A percentile compares a stretch with the other conserved stretches of the same genome.
Evolutionary conservation across 2,329 filamentous ascomycete species (phyloP).

Genomic region (Exophiala aquamarina): DNA sequence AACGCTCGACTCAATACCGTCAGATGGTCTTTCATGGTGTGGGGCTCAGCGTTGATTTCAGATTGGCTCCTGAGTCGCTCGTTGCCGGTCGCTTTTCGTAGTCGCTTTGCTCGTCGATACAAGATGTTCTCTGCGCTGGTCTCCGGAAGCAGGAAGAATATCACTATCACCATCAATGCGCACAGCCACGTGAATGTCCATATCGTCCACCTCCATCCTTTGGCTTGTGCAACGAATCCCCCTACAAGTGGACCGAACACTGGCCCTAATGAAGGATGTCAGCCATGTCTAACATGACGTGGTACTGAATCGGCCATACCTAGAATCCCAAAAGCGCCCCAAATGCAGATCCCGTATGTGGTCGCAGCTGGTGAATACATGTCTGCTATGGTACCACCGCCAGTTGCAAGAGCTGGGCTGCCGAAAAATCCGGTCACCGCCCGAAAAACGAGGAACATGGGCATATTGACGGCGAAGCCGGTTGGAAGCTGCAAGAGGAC

Average conservation of each 20-base stretch:
- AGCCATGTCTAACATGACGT: too few relatives aligned
- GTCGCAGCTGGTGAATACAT: slow-evolving; percentile 41
- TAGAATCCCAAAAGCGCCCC: too few relatives aligned
- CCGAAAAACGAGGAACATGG: slow-evolving; percentile 53
- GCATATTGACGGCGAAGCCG: slow-evolving; percentile 51
- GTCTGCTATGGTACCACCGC: slow-evolving; percentile 45
- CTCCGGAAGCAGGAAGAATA: slow-evolving; percentile 34
- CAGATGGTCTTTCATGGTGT: slow-evolving; percentile 38
- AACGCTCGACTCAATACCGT: too few relatives aligned
- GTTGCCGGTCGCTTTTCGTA: slow-evolving; percentile 30
- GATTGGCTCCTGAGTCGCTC: slow-evolving; percentile 35
- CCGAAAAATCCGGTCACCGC: slow-evolving; percentile 55
- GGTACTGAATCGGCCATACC: too few relatives aligned
- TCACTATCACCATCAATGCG: slow-evolving; percentile 37
- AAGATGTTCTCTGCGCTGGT: slow-evolving; percentile 42
- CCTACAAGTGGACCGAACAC: slow-evolving; percentile 44
- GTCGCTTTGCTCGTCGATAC: slow-evolving; percentile 39
- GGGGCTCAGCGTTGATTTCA: slow-evolving; percentile 33
- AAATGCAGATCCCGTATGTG: slow-evolving; percentile 41
- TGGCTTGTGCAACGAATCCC: slow-evolving; percentile 40
- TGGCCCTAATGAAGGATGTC: too few relatives aligned
- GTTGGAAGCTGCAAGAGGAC: slow-evolving; percentile 51
- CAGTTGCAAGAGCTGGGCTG: slow-evolving; percentile 45
- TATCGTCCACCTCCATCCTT: slow-evolving; percentile 43
- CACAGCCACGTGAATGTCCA: slow-evolving; percentile 44